These are phyloP conservation scores for Vaccinium myrtillus DNA, from an alignment of 148 eudicot species.

Conservation along the genomic window DNA sequence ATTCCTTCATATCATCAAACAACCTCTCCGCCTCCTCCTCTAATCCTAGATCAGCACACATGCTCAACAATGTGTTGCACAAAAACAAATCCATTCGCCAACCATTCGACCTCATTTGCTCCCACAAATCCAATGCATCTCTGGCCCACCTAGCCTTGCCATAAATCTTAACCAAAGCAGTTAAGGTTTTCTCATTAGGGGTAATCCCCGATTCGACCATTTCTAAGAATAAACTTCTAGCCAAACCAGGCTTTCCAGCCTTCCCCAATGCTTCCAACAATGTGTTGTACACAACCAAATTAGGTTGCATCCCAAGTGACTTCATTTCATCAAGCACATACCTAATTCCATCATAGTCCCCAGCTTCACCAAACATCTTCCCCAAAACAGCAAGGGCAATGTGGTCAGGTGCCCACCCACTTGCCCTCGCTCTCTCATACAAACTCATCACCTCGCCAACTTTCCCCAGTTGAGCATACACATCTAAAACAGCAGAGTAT, in stretches of 20 bases:
- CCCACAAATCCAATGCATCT: constrained; percentile 89
- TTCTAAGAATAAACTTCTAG: constrained; percentile 86
- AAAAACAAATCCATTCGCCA: constrained; percentile 93
- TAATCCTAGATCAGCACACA: constrained; percentile 96
- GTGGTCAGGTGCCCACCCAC: constrained; percentile 89
- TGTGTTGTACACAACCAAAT: constrained; percentile 88
- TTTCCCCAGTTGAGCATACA: constrained; percentile 83
- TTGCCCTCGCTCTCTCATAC: constrained; percentile 88
- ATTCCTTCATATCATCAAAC: constrained; percentile 84
- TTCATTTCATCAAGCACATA: constrained; percentile 89
- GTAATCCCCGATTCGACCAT: constrained; percentile 71
- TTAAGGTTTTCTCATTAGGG: constrained; percentile 79
- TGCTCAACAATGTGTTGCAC: constrained; percentile 87
- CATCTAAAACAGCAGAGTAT: constrained; percentile 87
- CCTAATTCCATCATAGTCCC: constrained; percentile 91
- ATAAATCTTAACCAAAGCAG: constrained; percentile 76
- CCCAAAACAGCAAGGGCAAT: constrained; percentile 82
- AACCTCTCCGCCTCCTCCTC: constrained; percentile 83
- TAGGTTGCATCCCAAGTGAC: constrained; percentile 71
- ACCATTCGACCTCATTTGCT: constrained; percentile 68
- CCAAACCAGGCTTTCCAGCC: constrained; percentile 94
- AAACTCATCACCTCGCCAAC: constrained; percentile 92
- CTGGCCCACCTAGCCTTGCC: constrained; percentile 92
- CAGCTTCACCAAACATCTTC: constrained; percentile 93
- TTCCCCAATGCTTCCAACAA: constrained; percentile 92